Conservation (phyloP, 2,329 filamentous ascomycete genomes). For the Fusarium sp. region DNA sequence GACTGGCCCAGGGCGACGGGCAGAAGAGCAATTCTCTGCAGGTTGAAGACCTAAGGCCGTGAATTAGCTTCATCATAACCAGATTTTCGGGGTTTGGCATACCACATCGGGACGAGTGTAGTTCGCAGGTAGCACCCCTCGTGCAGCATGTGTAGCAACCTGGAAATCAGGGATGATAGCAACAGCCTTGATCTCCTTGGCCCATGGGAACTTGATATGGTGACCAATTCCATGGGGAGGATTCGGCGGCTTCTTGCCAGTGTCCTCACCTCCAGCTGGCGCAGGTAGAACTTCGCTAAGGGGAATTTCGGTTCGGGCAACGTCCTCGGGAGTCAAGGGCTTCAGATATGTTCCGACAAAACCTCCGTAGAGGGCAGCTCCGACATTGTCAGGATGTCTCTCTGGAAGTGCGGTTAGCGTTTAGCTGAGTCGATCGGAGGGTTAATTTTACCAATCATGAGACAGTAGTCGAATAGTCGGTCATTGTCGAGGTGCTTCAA, state of each 20-base stretch:
- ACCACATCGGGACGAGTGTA: slow-evolving; percentile 88
- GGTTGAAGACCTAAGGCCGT: slow-evolving; percentile 79
- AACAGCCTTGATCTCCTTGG: slow-evolving; percentile 93
- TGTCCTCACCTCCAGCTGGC: slow-evolving; percentile 90
- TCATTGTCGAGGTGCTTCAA: slow-evolving; percentile 77
- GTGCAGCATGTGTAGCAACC: slow-evolving; percentile 90
- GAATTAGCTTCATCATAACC: slow-evolving; percentile 14
- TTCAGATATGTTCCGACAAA: slow-evolving; percentile 98
- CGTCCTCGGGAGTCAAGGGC: slow-evolving; percentile 87
- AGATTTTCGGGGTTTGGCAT: slow-evolving; percentile 35
- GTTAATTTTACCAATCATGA: slow-evolving; percentile 83
- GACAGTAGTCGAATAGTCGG: slow-evolving; percentile 90
- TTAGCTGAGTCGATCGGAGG: neutral
- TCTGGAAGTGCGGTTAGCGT: slow-evolving; percentile 55
- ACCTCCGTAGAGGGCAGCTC: slow-evolving; percentile 91
- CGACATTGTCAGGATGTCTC: slow-evolving; percentile 92
- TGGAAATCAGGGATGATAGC: slow-evolving; percentile 97
- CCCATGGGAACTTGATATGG: slow-evolving; percentile 95
- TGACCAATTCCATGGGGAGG: slow-evolving; percentile 94
- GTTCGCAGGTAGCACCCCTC: slow-evolving; percentile 80
- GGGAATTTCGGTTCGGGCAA: slow-evolving; percentile 90
- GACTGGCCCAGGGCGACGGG: slow-evolving; percentile 89
- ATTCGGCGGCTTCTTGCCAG: slow-evolving; percentile 82
- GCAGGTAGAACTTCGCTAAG: slow-evolving; percentile 91
- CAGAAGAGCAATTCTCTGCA: slow-evolving; percentile 90